These are phyloP conservation scores for Striga asiatica DNA, from an alignment of 257 asterid genomes.

Conservation along the genomic window DNA sequence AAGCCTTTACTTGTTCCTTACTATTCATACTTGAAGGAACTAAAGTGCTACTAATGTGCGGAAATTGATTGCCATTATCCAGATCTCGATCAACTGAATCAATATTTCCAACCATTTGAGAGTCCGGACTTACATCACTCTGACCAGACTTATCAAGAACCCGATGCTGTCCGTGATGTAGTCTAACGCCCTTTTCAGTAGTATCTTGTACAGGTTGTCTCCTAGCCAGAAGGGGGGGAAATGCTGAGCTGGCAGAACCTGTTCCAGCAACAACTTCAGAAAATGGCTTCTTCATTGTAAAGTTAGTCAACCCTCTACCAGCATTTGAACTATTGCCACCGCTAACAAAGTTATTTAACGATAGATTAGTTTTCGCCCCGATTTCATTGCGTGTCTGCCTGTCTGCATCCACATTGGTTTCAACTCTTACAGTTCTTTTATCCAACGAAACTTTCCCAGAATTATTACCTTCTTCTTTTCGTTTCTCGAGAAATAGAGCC, in stretches of 20 bases:
- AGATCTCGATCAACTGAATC: constrained; percentile 21
- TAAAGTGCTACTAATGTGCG: constrained; percentile 33
- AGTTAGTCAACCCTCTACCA: constrained; percentile 37
- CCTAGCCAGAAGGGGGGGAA: constrained; percentile 70
- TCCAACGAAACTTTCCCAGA: constrained; percentile 10
- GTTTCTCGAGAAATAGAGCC: constrained; percentile 55
- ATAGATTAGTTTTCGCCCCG: constrained; percentile 23
- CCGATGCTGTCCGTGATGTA: no score
- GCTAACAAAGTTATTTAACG: constrained; percentile 29
- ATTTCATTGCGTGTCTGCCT: constrained; percentile 31
- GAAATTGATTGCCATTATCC: constrained; percentile 25
- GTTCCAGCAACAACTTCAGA: constrained; percentile 96
- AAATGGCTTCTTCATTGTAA: constrained; percentile 69
- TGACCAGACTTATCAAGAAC: no score
- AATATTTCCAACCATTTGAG: constrained; percentile 18
- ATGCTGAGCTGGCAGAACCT: constrained; percentile 45
- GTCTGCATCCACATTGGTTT: constrained; percentile 22
- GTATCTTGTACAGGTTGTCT: constrained; percentile 37
- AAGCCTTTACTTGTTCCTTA: constrained; percentile 22
- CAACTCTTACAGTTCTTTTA: constrained; percentile 25
- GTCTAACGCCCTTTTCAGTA: constrained; percentile 41
- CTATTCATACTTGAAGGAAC: constrained; percentile 25
- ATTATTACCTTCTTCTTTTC: constrained; percentile 14
- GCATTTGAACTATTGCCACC: constrained; percentile 25
- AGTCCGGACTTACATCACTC: constrained; percentile 6